phyloP scores from a whole-genome alignment of 257 asterid species.

The Cynanchum wilfordii region DNA sequence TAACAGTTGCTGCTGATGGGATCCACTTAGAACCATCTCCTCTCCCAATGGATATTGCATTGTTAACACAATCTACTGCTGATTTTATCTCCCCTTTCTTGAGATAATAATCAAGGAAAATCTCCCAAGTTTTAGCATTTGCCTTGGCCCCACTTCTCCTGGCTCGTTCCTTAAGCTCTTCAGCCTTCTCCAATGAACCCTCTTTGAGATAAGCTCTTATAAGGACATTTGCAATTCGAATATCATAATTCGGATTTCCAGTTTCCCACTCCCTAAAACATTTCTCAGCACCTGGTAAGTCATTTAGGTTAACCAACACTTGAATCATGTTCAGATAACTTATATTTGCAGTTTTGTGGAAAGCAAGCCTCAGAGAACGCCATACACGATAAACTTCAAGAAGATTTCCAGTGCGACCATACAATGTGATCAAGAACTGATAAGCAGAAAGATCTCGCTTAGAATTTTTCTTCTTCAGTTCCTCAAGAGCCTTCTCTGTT shows the following conservation, averaged over 20 bases:
- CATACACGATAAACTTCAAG: conserved; percentile 79
- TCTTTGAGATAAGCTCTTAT: conserved; percentile 69
- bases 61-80: conserved; percentile 50
- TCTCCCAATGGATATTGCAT: conserved; percentile 56
- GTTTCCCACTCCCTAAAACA: conserved; percentile 81
- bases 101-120: conserved; percentile 59
- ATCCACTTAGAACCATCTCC: conserved; percentile 64
- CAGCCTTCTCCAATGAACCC: conserved; percentile 54
- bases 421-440: conserved; percentile 77
- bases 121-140: conserved; percentile 90
- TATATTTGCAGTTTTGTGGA: conserved; percentile 64
- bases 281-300: conserved; percentile 91
- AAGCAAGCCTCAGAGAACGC: conserved; percentile 89
- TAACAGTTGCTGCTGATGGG: conserved; percentile 41
- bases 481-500: conserved; percentile 82
- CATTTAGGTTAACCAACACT: conserved; percentile 68
- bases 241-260: conserved; percentile 50
- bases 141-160: conserved; percentile 59
- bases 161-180: conserved; percentile 50
- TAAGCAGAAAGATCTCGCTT: conserved; percentile 49
- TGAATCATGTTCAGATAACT: conserved; percentile 92
- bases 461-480: conserved; percentile 69
- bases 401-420: conserved; percentile 77
- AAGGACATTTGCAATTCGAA: conserved; percentile 69
- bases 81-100: conserved; percentile 48